Base-by-base conservation (phyloP, 2,329 filamentous ascomycete genomes). In the Ilyonectria destructans region DNA sequence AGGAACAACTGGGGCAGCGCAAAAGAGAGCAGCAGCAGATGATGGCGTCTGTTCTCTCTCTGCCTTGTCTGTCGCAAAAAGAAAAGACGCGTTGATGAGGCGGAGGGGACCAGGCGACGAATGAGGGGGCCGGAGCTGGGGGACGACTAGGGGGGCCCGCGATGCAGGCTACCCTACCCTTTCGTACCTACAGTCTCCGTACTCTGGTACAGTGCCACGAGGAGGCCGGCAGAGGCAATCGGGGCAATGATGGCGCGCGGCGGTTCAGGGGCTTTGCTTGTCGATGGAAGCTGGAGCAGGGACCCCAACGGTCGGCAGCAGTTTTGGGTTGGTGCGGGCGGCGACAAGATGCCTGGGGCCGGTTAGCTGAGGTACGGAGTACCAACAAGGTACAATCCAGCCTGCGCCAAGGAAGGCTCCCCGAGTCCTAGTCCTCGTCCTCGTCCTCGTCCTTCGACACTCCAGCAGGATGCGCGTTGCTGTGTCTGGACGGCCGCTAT, bases 11-110 rank as follows among this genome's bases (percentile, higher is more conserved):
- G 68, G 56, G 67, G 56, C 51, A 68, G 49, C 40, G 58, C 37
- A 54, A 62, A 62, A 43, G 33, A 54, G 55, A 63, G 62, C 46
- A 52, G 57, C 19, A 58, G 51, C 64, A 63, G 60, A 66, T 64
- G 33, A 69, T 65, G 69, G 64, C 64, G 67, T 62, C 58, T 71
- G 70, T 66, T 64, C 71, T 72, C 58, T 62, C 60, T 72, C 65
- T 64, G 63, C 57, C 61, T 60, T 68, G 70, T 71, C 74, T 60
- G 64, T 64, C 58, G 63, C 65, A 75, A 77, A 70, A 77, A 77
- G 74, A 77, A 77, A 74, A 74, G 73, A 73, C 72, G 75, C 71
- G 75, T 71, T 69, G 68, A 67, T 59, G 71, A 71, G 49, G 62
- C 51, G 69, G 64, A 67, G 69, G 60, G 67, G 54, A 75, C 48